Evolutionary conservation across 768 basidiomycete genomes (phyloP).

Genomic region (Rhizopogon vinicolor): DNA sequence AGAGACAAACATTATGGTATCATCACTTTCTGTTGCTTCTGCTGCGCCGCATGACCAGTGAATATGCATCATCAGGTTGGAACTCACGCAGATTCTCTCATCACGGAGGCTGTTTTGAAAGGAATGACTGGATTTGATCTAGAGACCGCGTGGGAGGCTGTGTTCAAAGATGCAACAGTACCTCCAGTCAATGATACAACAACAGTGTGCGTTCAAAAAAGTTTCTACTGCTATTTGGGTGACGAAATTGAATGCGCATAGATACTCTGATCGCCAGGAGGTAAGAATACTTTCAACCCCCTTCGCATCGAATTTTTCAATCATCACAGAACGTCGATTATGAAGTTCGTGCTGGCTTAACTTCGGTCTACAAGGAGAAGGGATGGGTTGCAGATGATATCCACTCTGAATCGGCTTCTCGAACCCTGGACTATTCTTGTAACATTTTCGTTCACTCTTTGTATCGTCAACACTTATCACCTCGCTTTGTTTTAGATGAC

Average conservation of each 20-base stretch:
- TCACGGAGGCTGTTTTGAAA: constrained; percentile 69
- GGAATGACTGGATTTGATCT: constrained; percentile 60
- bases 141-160: constrained; percentile 66
- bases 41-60: neutral
- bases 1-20: constrained; percentile 84
- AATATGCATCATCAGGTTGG: constrained; percentile 44
- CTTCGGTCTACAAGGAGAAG: constrained; percentile 56
- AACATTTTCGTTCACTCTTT: constrained; percentile 15
- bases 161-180: constrained; percentile 67
- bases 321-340: constrained; percentile 58
- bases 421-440: constrained; percentile 81
- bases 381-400: constrained; percentile 80
- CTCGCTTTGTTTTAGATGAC: constrained; percentile 46
- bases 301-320: neutral
- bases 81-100: constrained; percentile 75
- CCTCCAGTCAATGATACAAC: constrained; percentile 53
- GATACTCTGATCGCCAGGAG: constrained; percentile 73
- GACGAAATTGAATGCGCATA: constrained; percentile 15
- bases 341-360: constrained; percentile 77
- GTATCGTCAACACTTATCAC: neutral
- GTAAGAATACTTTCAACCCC: constrained; percentile 24
- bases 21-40: neutral
- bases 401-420: constrained; percentile 74
- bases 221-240: neutral
- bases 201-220: constrained; percentile 36